These are phyloP conservation scores for Oxytropis ochrocephala DNA, from an alignment of 306 rosid genomes.

Conservation along the genomic window DNA sequence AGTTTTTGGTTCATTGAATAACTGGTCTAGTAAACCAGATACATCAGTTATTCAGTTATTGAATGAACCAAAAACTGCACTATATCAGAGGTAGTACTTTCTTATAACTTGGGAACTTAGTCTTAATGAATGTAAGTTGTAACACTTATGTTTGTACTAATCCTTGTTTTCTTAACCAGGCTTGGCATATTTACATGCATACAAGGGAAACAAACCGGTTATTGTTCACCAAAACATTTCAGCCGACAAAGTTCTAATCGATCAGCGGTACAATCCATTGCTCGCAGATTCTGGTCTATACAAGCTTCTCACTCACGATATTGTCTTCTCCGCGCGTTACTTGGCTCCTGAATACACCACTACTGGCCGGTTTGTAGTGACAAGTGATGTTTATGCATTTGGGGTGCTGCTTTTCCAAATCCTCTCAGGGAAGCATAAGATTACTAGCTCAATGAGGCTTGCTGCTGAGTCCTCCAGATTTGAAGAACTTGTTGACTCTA, in stretches of 20 bases:
- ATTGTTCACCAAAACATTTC: slow-evolving; percentile 86
- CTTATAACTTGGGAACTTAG: background rate
- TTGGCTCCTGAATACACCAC: slow-evolving; percentile 84
- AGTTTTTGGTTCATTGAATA: no score
- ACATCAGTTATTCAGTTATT: no score
- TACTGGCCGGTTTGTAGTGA: slow-evolving; percentile 67
- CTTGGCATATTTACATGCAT: slow-evolving; percentile 60
- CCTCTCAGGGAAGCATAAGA: slow-evolving; percentile 59
- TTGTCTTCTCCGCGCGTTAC: slow-evolving; percentile 84
- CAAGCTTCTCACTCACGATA: slow-evolving; percentile 80
- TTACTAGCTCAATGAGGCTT: slow-evolving; percentile 42
- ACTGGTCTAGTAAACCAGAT: no score
- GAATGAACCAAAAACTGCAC: no score
- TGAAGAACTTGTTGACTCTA: slow-evolving; percentile 56
- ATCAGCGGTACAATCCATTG: slow-evolving; percentile 64
- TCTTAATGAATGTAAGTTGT: background rate
- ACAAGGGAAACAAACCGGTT: slow-evolving; percentile 58
- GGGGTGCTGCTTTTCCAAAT: slow-evolving; percentile 78
- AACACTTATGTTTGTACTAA: slow-evolving; percentile 2
- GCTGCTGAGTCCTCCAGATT: slow-evolving; percentile 44
- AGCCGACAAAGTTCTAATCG: slow-evolving; percentile 69
- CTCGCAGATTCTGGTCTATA: slow-evolving; percentile 68
- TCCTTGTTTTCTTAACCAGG: slow-evolving; percentile 41
- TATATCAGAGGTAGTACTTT: background rate
- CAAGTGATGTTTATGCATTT: slow-evolving; percentile 81